A percentile compares a stretch with the other conserved stretches of the same genome.
Evolutionary conservation across 768 basidiomycete genomes (phyloP).

Genomic region (Scleroderma bovista): DNA sequence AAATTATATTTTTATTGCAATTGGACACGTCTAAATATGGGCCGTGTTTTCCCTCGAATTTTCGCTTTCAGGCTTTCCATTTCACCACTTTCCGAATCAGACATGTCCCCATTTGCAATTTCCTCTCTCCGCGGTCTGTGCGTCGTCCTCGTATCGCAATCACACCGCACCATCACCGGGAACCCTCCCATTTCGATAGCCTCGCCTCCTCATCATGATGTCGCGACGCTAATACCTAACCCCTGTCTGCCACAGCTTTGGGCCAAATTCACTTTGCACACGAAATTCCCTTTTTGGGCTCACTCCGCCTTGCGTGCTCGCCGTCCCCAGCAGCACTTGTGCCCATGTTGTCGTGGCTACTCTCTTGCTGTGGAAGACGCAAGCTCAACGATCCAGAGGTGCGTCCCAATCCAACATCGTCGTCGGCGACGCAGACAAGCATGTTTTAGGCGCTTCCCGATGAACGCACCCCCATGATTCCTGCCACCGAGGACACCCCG

Average conservation of each 20-base stretch:
- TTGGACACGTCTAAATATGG: neutral
- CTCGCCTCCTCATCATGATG: slow-evolving; percentile 1
- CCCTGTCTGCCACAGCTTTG: neutral
- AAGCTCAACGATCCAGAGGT: slow-evolving; percentile 12
- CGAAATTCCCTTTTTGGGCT: slow-evolving; percentile 9
- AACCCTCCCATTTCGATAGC: neutral
- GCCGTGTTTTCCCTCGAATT: neutral
- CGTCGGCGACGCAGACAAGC: neutral
- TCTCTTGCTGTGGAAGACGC: slow-evolving; percentile 24
- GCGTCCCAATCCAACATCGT: slow-evolving; percentile 7
- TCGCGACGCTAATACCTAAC: neutral
- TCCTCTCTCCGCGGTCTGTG: neutral
- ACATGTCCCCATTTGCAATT: neutral
- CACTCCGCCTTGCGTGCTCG: neutral
- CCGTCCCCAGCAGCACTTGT: neutral
- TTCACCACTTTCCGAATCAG: neutral
- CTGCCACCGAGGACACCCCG: slow-evolving; percentile 20
- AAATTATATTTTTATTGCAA: slow-evolving; percentile 3
- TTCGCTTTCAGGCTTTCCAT: slow-evolving; percentile 1
- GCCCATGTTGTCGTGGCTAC: slow-evolving; percentile 25
- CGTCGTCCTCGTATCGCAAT: slow-evolving; percentile 1
- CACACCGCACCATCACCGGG: neutral
- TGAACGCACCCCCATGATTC: slow-evolving; percentile 27
- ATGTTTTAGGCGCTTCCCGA: slow-evolving; percentile 10
- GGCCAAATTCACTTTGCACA: neutral